Evolutionary conservation across 176 grass and related monocot genomes (phyloP), one percentile per base, ranked within the genome.

Genomic region (Lolium multiflorum): DNA sequence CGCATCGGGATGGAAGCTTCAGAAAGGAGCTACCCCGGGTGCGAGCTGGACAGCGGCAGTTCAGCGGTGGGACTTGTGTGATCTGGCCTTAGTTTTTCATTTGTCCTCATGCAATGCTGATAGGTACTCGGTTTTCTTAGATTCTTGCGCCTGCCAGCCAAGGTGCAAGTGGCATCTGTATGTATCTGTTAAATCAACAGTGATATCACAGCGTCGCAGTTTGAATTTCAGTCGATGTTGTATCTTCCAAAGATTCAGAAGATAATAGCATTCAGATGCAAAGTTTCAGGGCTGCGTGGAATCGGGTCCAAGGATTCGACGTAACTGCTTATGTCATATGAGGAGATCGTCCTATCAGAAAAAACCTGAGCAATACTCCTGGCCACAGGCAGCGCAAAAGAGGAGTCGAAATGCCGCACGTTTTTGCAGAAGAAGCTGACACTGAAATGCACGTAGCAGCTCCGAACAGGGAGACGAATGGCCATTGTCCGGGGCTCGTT

Each of bases 11-110:
- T 56, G 84, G 84, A 83, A 87, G 84, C 80, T 87, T 90, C 89
- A 73, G 65, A 74, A 51, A 48, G 11, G 80, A 87, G 84, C 89
- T 87, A 43, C 89, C 84, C 81, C 81, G 89, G 81, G 39, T 87
- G 39, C 66, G 24, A 90, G 65, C 80, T 64, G 51, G 28, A 20
- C 16, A 20, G 66, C 37, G 66, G 65, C 25, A 4, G 22, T 3
- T 3, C 26, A 58, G 9, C 11, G 11, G 2, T 39, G 88, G 59
- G 21, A 18, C 79, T 52, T 52, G 25, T 64, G 58, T 75, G 72
- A 81, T 85, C 67, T 84, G 87, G 15, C 46, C 63, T 74, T 39
- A 3, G 70, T 46, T 47, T 47, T 73, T 37, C 13, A 10, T 54
- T 58, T 22, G 17, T 37, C 69, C 68, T 8, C 14, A 21, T 18